These are phyloP conservation scores for Bjerkandera adusta DNA, from an alignment of 1,284 basidiomycete species.

Conservation along the genomic window DNA sequence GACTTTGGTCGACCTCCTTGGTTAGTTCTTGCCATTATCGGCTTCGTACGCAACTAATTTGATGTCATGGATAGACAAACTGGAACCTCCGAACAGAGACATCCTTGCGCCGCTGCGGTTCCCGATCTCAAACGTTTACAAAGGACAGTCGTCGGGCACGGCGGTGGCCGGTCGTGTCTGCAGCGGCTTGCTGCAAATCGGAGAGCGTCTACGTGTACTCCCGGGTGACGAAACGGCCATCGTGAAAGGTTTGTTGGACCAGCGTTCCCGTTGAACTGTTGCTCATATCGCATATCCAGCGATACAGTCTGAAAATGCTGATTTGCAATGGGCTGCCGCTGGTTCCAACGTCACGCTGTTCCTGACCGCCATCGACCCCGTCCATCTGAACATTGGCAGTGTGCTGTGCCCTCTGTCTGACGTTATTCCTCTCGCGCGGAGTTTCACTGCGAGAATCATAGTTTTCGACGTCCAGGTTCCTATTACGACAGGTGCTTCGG, in stretches of 20 bases:
- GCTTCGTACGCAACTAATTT: slow-evolving; percentile 1
- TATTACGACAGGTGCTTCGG: slow-evolving; percentile 84
- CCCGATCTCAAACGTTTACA: slow-evolving; percentile 95
- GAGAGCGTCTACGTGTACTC: slow-evolving; percentile 82
- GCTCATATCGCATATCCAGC: slow-evolving; percentile 49
- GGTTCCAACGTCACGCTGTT: slow-evolving; percentile 89
- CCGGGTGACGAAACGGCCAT: slow-evolving; percentile 91
- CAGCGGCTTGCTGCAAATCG: slow-evolving; percentile 88
- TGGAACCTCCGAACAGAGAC: slow-evolving; percentile 81
- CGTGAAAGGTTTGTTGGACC: slow-evolving; percentile 64
- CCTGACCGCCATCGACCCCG: slow-evolving; percentile 82
- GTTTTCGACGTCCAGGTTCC: slow-evolving; percentile 93
- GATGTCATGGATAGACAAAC: slow-evolving; percentile 51
- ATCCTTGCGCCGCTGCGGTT: slow-evolving; percentile 80
- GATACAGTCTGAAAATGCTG: slow-evolving; percentile 84
- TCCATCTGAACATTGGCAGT: slow-evolving; percentile 85
- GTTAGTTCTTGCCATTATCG: slow-evolving; percentile 39
- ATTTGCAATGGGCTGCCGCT: slow-evolving; percentile 85
- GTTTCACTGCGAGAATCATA: slow-evolving; percentile 86
- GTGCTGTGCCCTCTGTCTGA: slow-evolving; percentile 81
- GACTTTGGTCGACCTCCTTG: slow-evolving; percentile 82
- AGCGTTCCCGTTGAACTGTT: slow-evolving; percentile 2
- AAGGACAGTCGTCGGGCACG: slow-evolving; percentile 78
- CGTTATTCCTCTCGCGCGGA: slow-evolving; percentile 71
- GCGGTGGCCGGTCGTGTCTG: slow-evolving; percentile 88